A percentile compares a stretch with the other conserved stretches of the same genome.
phyloP scores from a whole-genome alignment of 1,139 yeast genomes.

The Wickerhamomyces sp. region DNA sequence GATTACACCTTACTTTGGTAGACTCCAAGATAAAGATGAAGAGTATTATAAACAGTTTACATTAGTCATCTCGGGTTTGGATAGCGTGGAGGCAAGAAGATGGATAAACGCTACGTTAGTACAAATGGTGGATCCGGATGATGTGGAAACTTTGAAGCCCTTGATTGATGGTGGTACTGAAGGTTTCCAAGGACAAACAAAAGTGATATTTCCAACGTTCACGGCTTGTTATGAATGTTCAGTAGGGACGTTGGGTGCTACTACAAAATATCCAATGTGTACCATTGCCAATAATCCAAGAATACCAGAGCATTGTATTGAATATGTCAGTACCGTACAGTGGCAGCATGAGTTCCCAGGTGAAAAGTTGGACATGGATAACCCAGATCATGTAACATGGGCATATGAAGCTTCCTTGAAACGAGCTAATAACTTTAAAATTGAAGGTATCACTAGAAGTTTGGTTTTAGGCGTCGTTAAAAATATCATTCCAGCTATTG shows the following conservation, averaged over 20 bases:
- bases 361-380: conserved; percentile 60
- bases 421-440: conserved; percentile 63
- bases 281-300: conserved; percentile 94
- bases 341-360: conserved; percentile 57
- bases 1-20: conserved; percentile 56
- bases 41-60: conserved; percentile 67
- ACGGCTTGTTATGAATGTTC: conserved; percentile 94
- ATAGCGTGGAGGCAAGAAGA: conserved; percentile 83
- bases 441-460: conserved; percentile 63
- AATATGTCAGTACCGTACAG: conserved; percentile 78
- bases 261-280: conserved; percentile 80
- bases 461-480: conserved; percentile 86
- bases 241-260: conserved; percentile 65
- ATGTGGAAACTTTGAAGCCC: conserved; percentile 61
- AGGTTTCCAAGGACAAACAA: conserved; percentile 88
- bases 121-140: conserved; percentile 48
- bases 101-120: conserved; percentile 84
- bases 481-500: conserved; percentile 89
- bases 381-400: conserved; percentile 62
- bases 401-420: conserved; percentile 49
- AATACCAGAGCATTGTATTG: conserved; percentile 90
- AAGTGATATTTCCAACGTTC: conserved; percentile 79
- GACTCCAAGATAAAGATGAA: conserved; percentile 65
- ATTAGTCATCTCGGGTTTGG: conserved; percentile 82
- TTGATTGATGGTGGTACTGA: conserved; percentile 95